Conservation (phyloP, 257 asterid species). For the Solanum bulbocastanum region DNA sequence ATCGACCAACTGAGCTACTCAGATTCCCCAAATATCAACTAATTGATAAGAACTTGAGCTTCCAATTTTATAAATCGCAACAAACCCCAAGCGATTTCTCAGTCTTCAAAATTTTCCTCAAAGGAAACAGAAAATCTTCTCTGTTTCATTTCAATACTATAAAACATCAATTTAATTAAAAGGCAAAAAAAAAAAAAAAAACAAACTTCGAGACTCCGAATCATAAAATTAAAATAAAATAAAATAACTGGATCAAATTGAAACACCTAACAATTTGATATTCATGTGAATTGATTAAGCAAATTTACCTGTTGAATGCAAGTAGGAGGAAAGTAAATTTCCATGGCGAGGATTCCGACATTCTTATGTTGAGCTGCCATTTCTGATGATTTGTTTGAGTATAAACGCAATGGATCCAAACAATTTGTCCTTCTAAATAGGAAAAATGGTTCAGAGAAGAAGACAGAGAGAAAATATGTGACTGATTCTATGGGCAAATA, state of each 20-base stretch:
- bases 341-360: slow-evolving; percentile 97
- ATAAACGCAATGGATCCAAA: not conserved
- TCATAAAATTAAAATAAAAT: not conserved
- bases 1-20: not conserved
- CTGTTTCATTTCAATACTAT: not conserved
- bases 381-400: not conserved
- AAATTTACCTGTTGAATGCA: slow-evolving; percentile 86
- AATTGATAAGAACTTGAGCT: not conserved
- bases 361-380: slow-evolving; percentile 49
- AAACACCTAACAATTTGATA: not conserved
- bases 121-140: not conserved
- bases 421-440: not conserved
- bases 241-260: not conserved
- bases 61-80: not conserved
- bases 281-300: not conserved
- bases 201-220: not conserved
- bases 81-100: not conserved
- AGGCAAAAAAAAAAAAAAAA: not conserved
- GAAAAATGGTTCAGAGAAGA: not conserved
- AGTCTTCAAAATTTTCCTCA: not conserved
- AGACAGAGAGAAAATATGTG: not conserved
- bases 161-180: not conserved
- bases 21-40: not conserved
- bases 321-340: slow-evolving; percentile 89
- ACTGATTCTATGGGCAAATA: not conserved